These are phyloP conservation scores for Rhodomyrtus psidioides DNA, from an alignment of 441 rosid species.

Conservation along the genomic window DNA sequence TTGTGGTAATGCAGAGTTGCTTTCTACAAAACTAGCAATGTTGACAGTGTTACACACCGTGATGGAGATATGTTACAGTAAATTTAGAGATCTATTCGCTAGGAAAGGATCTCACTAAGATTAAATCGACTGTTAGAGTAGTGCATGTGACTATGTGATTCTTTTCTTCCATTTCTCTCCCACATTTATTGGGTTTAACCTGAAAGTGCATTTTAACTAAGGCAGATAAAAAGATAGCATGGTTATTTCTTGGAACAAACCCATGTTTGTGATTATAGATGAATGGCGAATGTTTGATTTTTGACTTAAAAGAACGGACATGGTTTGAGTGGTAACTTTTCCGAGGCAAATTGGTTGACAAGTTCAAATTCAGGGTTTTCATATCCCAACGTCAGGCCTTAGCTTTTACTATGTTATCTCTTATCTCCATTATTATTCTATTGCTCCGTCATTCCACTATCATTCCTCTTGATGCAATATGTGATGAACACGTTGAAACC, in stretches of 20 bases:
- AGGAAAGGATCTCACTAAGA: neutral
- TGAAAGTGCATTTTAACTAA: neutral
- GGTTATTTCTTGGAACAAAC: neutral
- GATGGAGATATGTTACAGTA: neutral
- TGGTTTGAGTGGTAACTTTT: neutral
- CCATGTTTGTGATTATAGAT: no score
- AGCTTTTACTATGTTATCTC: neutral
- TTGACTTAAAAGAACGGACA: neutral
- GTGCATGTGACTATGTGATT: neutral
- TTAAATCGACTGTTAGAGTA: neutral
- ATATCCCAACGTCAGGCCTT: neutral
- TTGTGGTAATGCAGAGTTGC: neutral
- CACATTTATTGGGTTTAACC: neutral
- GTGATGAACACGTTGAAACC: neutral
- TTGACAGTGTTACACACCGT: neutral
- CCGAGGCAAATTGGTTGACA: neutral
- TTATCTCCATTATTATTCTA: no score
- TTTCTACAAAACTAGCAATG: neutral
- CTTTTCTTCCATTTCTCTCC: neutral
- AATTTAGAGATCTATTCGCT: neutral
- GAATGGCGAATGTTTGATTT: neutral
- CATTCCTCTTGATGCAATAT: neutral
- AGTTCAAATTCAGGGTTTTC: neutral
- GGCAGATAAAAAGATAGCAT: neutral
- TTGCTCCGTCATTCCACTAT: neutral